phyloP scores from a whole-genome alignment of 768 basidiomycete species.

The Psilocybe cyanescens region DNA sequence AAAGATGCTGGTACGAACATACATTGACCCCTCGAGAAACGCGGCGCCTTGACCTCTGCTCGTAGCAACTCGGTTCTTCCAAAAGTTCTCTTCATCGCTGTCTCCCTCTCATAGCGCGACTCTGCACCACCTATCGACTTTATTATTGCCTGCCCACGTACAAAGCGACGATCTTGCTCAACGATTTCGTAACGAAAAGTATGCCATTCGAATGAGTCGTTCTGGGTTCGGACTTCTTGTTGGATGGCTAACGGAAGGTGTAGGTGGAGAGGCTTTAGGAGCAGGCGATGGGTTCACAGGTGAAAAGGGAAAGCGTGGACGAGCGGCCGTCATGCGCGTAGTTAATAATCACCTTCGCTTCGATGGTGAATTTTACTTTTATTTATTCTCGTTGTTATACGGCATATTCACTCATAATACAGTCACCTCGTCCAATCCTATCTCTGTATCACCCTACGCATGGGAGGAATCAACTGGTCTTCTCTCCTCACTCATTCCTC shows the following conservation, averaged over 20 bases:
- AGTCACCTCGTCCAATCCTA: constrained; percentile 77
- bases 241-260: constrained; percentile 95
- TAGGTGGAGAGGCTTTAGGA: constrained; percentile 85
- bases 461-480: constrained; percentile 92
- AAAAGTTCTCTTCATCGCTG: constrained; percentile 70
- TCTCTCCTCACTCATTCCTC: constrained; percentile 76
- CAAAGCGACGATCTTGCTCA: constrained; percentile 82
- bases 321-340: constrained; percentile 90
- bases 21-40: neutral
- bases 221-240: constrained; percentile 91
- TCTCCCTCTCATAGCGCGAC: constrained; percentile 66
- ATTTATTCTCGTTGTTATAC: constrained; percentile 4
- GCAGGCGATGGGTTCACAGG: constrained; percentile 79
- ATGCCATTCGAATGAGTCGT: constrained; percentile 85
- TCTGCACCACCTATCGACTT: constrained; percentile 77
- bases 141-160: constrained; percentile 84
- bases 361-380: constrained; percentile 60
- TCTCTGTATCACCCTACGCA: constrained; percentile 60
- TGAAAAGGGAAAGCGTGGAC: constrained; percentile 80
- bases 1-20: constrained; percentile 78
- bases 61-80: constrained; percentile 76
- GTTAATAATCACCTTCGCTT: constrained; percentile 93
- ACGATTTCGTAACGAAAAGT: constrained; percentile 89
- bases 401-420: constrained; percentile 24
- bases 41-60: constrained; percentile 14